Evolutionary conservation across 352 stramenopile species (phyloP), one percentile per base, ranked within the genome.

Genomic region (Phytophthora podocarpi): DNA sequence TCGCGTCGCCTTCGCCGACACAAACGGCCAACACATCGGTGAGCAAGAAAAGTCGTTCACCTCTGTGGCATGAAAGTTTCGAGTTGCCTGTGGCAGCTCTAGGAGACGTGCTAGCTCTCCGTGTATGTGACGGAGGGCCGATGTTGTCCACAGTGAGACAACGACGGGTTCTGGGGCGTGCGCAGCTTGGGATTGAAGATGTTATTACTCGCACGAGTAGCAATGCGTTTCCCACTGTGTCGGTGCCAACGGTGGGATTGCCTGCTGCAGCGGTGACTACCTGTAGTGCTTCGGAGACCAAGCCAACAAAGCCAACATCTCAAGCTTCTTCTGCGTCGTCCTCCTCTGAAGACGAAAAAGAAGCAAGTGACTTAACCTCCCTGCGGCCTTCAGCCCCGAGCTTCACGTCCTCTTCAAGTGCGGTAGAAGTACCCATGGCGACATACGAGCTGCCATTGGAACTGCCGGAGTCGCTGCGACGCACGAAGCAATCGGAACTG

Each of bases 371-470:
- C 10, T 40, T 27, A 40, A 34, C 41, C 11, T 52, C 39, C 15
- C 32, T 26, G 12, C 51, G 21, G 10, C 18, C 42, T 31, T 57
- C 48, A 11, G 20, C 37, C 4, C 46, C 52, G n/a, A 56, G 27
- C 23, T 43, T 34, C 21, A 52, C 28, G 3, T 21, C 35, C 1
- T 53, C 34, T 20, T 53, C 46, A 18, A 35, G 39, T 21, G 20
- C 21, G 8, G 15, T 56, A 1, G 26, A 64, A 28, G 51, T 80
- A 21, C 58, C 70, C 23, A 82, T 93, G 80, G 85, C 76, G 11
- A 81, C 64, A 51, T 90, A 89, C 47, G 77, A 91, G 35, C 31
- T 87, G 36, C 63, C 71, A n/a, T 73, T 93, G 30, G 80, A 93
- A 31, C 65, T 91, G n/a, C 64, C 74, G 0, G 77, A 81, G 40